phyloP scores from a whole-genome alignment of 148 eudicot species.

The Arctostaphylos glauca region DNA sequence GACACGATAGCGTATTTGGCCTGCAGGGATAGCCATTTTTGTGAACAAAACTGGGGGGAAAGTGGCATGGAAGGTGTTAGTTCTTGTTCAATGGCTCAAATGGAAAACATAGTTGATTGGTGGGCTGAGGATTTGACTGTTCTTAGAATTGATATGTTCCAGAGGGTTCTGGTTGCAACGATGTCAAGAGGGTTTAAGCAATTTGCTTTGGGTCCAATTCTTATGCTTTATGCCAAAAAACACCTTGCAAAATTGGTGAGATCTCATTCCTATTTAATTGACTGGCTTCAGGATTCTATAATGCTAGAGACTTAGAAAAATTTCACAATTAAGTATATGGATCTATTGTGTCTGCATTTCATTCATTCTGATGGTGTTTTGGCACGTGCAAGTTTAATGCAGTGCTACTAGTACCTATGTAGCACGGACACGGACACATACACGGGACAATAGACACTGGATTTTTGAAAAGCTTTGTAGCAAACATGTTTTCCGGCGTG shows the following conservation, averaged over 20 bases:
- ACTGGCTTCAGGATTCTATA: not conserved
- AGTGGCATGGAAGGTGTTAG: constrained; percentile 37
- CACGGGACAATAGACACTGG: too few species aligned
- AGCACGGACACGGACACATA: too few species aligned
- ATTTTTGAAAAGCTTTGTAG: too few species aligned
- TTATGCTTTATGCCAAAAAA: constrained; percentile 87
- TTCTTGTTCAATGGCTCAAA: constrained; percentile 32
- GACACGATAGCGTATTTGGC: constrained; percentile 71
- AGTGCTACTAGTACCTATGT: not conserved
- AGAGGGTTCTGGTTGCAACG: constrained; percentile 75
- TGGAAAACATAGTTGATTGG: constrained; percentile 67
- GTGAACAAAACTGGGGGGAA: constrained; percentile 23
- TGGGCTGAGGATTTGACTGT: constrained; percentile 88
- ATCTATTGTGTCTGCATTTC: not conserved
- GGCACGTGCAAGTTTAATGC: not conserved
- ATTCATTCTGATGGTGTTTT: not conserved
- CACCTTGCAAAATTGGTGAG: constrained; percentile 91
- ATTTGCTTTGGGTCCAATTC: constrained; percentile 76
- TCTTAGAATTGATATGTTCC: constrained; percentile 80
- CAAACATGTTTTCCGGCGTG: too few species aligned
- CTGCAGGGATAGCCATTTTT: constrained; percentile 55
- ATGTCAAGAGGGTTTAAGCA: constrained; percentile 79
- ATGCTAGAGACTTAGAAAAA: too few species aligned
- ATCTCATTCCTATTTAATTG: constrained; percentile 25
- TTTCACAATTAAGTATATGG: not conserved